Base-by-base conservation (phyloP, 2,329 filamentous ascomycete genomes). In the Tympanopsis confertula region DNA sequence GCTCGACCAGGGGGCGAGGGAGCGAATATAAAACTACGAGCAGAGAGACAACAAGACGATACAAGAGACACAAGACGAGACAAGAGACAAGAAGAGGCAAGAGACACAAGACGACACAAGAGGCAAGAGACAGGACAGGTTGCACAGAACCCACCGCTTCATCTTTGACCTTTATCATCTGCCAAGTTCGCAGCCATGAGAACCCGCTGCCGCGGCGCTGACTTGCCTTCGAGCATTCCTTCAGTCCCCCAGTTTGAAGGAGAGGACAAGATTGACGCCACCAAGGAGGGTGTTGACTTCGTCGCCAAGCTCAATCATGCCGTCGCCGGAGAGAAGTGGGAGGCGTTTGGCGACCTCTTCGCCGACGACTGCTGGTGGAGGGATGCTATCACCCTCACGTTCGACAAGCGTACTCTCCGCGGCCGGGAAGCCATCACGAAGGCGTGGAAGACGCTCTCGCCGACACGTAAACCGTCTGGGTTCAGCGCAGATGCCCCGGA, bases 221-320 rank as follows among this genome's bases (percentile, higher is more conserved):
- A 37, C 35, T 24, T 37, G 20, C 17, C 35, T 24, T 37, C 35
- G 15, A 20, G 35, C 35, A 28, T 37, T 20, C 35, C 35, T 15
- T 26, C 35, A 14, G 14, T 37, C 13, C 35, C 35, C 13, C 4
- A 14, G 4, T 37, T 37, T 5, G 35, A 37, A 26, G 14, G 35
- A 15, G 35, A 37, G 18, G 15, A 19, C 20, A 37, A 13, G 12
- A 13, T 37, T 5, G 35, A 37, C 15, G 35, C 35, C n/a, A n/a
- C 15, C 17, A 37, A n/a, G n/a, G n/a, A n/a, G n/a, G n/a, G n/a
- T n/a, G n/a, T n/a, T n/a, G n/a, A n/a, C n/a, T n/a, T n/a, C n/a
- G 26, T 14, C 3, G 14, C 3, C 26, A 13, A 13, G 13, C 26
- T 29, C 3, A 14, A 13, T 13, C 26, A 14, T 14, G 13, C 14